Evolutionary conservation across 169 alveolate species (phyloP).

Genomic region (Babesia ovis): DNA sequence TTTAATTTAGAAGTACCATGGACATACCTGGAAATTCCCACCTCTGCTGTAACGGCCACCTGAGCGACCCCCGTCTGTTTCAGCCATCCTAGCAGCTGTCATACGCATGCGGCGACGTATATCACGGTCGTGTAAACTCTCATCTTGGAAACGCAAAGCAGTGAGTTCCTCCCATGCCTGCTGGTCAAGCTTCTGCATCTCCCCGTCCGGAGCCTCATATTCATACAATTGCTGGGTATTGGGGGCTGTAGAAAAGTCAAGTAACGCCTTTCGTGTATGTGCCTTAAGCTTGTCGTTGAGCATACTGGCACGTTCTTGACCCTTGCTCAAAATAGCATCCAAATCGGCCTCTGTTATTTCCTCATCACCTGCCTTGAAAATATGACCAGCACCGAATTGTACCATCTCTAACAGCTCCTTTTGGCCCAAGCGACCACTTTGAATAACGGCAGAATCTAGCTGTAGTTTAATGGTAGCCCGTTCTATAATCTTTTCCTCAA

Average conservation of each 20-base stretch:
- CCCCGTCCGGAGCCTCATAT: slow-evolving; percentile 59
- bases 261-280: slow-evolving; percentile 63
- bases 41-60: background rate
- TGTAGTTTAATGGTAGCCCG: slow-evolving; percentile 94
- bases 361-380: slow-evolving; percentile 70
- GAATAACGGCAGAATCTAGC: slow-evolving; percentile 94
- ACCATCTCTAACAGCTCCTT: slow-evolving; percentile 72
- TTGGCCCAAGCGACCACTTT: slow-evolving; percentile 90
- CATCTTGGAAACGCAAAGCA: slow-evolving; percentile 47
- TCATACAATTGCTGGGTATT: slow-evolving; percentile 64
- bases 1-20: background rate
- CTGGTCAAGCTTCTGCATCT: slow-evolving; percentile 25
- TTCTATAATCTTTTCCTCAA: slow-evolving; percentile 97
- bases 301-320: slow-evolving; percentile 70
- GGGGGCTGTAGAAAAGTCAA: slow-evolving; percentile 66
- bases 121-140: slow-evolving; percentile 39
- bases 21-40: slow-evolving; percentile 12
- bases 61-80: background rate
- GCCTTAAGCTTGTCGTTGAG: slow-evolving; percentile 70
- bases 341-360: slow-evolving; percentile 76
- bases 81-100: slow-evolving; percentile 28
- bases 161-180: slow-evolving; percentile 71
- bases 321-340: slow-evolving; percentile 75
- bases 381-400: slow-evolving; percentile 77
- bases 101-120: slow-evolving; percentile 54